These are phyloP conservation scores for Lepraria neglecta DNA, from an alignment of 495 filamentous ascomycete genomes.

Conservation along the genomic window DNA sequence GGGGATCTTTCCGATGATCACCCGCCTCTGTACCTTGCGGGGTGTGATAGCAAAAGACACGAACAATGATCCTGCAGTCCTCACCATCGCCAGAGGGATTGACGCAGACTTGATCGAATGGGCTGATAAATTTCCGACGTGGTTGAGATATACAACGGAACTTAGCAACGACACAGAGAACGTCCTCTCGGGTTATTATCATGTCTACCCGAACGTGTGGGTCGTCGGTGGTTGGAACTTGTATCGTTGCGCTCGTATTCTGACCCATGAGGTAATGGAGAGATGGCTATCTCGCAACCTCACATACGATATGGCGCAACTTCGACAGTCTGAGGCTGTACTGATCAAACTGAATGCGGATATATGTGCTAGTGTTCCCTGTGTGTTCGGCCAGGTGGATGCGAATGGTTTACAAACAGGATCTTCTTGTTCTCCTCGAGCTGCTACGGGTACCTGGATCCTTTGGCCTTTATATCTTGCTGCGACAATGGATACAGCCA, in stretches of 20 bases:
- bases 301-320: background rate
- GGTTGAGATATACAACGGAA: background rate
- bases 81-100: constrained; percentile 10
- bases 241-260: constrained; percentile 55
- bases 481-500: constrained; percentile 34
- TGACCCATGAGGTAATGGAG: constrained; percentile 28
- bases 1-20: constrained; percentile 9
- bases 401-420: background rate
- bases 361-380: constrained; percentile 14
- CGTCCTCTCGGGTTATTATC: constrained; percentile 37
- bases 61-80: constrained; percentile 19
- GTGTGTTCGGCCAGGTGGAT: constrained; percentile 5
- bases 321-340: background rate
- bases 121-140: background rate
- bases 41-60: constrained; percentile 9
- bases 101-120: constrained; percentile 15
- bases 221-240: constrained; percentile 55
- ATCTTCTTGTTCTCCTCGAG: background rate
- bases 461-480: constrained; percentile 46
- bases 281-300: constrained; percentile 7
- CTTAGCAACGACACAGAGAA: background rate
- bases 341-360: background rate
- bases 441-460: constrained; percentile 22
- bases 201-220: constrained; percentile 54
- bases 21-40: constrained; percentile 15